Base-by-base conservation (phyloP, 1,284 basidiomycete species). In the Leccinum ponderosum region DNA sequence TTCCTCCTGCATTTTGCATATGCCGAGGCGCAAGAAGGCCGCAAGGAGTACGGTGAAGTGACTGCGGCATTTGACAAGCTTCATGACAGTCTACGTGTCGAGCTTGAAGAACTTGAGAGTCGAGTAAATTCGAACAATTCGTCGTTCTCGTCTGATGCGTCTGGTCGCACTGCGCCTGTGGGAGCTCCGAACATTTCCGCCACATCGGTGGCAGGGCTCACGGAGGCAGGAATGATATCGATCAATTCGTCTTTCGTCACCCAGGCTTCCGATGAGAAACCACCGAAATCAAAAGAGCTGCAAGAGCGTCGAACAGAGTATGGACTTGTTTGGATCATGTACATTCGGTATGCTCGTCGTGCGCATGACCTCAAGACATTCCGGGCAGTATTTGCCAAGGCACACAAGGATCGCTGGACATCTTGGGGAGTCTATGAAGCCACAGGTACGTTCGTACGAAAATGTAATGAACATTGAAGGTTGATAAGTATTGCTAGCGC, bases 341-440 rank as follows among this genome's bases (percentile, higher is more conserved):
- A 97, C 75, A 98, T 99, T 90, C 85, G 96, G 14, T 98, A 75
- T 60, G 74, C 73, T 62, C 75, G 75, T 79, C 72, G 72, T 66
- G 75, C 73, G 56, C 72, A 76, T 65, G 72, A 73, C 59, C 72
- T 90, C 71, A 91, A 92, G 74, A 82, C 89, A 3, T 90, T 91
- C 20, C 81, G 97, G 56, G 80, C 82, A 1, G 80, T 96, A 2
- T 99, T 99, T 71, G 85, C 83, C 31, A 90, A 90, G 72, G 94
- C 95, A 12, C 84, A 96, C 64, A 93, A 89, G 73, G 94, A 95
- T 67, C 83, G 87, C 20, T 91, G 89, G 82, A 85, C 88, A 20
- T 87, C 93, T 11, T 98, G 97, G 95, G 92, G 96, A 71, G 90
- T 95, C 0, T 97, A 91, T 70, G 96, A 99, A 75, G 93, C 94